Evolutionary conservation across 441 rosid genomes (phyloP), one percentile per base, ranked within the genome.

Genomic region (Manihot esculenta): DNA sequence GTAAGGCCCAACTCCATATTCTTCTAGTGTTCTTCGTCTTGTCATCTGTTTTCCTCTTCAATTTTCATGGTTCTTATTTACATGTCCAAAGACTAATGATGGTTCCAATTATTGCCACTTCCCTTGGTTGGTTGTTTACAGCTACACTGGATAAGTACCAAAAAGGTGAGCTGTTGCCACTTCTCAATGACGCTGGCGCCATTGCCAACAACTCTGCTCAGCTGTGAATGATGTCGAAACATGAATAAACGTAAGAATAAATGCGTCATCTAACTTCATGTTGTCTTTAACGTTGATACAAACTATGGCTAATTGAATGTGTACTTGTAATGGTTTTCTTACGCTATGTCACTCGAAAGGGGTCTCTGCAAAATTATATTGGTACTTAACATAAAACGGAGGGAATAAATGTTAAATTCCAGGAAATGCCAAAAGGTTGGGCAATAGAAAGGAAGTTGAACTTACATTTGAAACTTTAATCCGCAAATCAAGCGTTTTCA

Each of bases 401-500:
- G 8, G 11, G 61, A 27, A 44, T 41, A 20, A 58, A 20, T 15
- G 38, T 69, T 38, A 59, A 70, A 54, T 42, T 26, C 49, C 38
- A 50, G 60, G 13, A 66, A 45, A 48, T 27, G 44, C 35, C 20
- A 56, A 12, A 24, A 17, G 3, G 33, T 30, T 7, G 41, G n/a
- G 62, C 0, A 45, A 57, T 14, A 7, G 41, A 35, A 7, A 15
- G 47, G n/a, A n/a, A 33, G 62, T 23, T 27, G 42, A 15, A 68
- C 83, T 77, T 73, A 78, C 87, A 57, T 86, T 88, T 12, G 99
- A 88, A 72, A 74, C 35, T 57, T 72, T 74, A 53, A 89, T 86
- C 97, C 90, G 91, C 14, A 71, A 78, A 74, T 86, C 77, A 57
- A 93, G 97, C 6, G 91, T 88, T 74, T 80, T 73, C 18, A 84